These are phyloP conservation scores for Trichophyton benhamiae DNA, from an alignment of 2,329 filamentous ascomycete genomes.

Conservation along the genomic window DNA sequence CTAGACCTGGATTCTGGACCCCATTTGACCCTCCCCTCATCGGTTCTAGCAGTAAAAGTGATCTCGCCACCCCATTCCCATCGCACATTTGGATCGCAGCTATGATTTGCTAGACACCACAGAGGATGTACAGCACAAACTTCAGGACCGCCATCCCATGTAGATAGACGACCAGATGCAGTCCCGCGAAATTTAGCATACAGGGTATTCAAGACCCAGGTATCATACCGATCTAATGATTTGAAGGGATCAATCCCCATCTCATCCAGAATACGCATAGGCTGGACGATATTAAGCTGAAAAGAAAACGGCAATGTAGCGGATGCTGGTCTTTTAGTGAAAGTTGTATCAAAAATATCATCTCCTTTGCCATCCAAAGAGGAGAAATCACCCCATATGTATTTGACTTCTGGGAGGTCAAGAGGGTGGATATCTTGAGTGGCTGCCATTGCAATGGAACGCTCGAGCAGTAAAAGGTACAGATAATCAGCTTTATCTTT, in stretches of 20 bases:
- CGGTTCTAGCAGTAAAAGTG: conserved; percentile 25
- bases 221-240: conserved; percentile 31
- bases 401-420: conserved; percentile 48
- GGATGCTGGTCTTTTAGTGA: conserved; percentile 15
- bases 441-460: conserved; percentile 48
- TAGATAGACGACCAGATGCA: conserved; percentile 70
- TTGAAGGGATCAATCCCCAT: conserved; percentile 51
- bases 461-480: conserved; percentile 48
- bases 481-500: conserved; percentile 48
- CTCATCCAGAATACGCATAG: conserved; percentile 49
- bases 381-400: conserved; percentile 54
- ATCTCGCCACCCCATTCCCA: conserved; percentile 70
- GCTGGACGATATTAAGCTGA: conserved; percentile 46
- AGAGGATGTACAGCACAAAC: conserved; percentile 87
- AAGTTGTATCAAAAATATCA: conserved; percentile 4
- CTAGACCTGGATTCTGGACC: conserved; percentile 34
- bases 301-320: conserved; percentile 49
- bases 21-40: conserved; percentile 29
- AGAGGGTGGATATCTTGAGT: conserved; percentile 48
- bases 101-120: conserved; percentile 94
- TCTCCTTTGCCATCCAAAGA: conserved; percentile 17
- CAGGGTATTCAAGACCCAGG: conserved; percentile 69
- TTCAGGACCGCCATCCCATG: conserved; percentile 69
- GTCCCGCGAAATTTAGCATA: conserved; percentile 90
- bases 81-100: conserved; percentile 83